Percentiles rank a stretch among this genome's conserved stretches.
Evolutionary conservation across 305 asterid species (phyloP).

Genomic region (Rubia peregrina): DNA sequence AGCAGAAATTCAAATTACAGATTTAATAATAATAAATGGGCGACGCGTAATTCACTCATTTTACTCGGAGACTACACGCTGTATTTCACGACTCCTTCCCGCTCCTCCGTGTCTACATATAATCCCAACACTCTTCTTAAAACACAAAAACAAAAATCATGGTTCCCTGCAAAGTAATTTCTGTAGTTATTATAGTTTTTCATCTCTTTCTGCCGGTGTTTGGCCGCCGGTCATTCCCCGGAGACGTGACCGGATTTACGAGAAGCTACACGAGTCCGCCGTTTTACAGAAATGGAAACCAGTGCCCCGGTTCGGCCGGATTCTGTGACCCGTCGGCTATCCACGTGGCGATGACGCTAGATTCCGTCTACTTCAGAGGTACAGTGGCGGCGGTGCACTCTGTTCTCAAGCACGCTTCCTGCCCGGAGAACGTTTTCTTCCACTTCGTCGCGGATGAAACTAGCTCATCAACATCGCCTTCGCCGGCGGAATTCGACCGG

Average conservation of each 20-base stretch:
- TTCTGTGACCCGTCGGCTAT: conserved; percentile 35
- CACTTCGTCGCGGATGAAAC: conserved; percentile 40
- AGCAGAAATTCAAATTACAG: background rate
- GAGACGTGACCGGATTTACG: background rate
- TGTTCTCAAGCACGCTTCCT: conserved; percentile 42
- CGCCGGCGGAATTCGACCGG: conserved; percentile 15
- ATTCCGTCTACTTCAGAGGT: conserved; percentile 52
- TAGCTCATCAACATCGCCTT: conserved; percentile 9
- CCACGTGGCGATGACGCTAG: conserved; percentile 65
- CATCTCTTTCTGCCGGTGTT: conserved; percentile 22
- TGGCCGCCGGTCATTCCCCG: conserved; percentile 28
- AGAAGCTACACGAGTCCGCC: conserved; percentile 35
- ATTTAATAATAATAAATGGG: background rate
- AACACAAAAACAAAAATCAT: background rate
- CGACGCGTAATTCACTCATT: background rate
- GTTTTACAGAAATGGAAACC: conserved; percentile 26
- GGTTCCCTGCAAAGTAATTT: background rate
- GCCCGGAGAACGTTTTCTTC: conserved; percentile 53
- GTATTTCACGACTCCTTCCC: background rate
- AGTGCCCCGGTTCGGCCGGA: conserved; percentile 22
- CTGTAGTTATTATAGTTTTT: conserved; percentile 12
- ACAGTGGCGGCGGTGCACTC: conserved; percentile 68
- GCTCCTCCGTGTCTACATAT: background rate
- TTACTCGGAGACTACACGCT: background rate
- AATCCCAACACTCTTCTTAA: background rate